phyloP scores from a whole-genome alignment of 2,329 filamentous ascomycete species.

The Pseudogymnoascus sp. region DNA sequence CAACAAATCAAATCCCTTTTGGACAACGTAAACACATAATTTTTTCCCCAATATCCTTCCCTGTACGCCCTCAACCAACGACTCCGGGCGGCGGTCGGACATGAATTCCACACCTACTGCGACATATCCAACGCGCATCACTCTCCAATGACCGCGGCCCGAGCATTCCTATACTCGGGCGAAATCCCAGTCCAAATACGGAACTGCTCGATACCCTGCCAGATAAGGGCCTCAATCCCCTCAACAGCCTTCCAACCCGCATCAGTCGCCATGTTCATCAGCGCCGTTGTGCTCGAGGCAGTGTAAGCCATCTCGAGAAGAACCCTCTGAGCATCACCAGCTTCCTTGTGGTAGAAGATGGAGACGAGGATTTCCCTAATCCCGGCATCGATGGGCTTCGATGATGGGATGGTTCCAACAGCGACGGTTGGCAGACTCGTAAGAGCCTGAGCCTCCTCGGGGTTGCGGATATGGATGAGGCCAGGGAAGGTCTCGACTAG shows the following conservation, averaged over 20 bases:
- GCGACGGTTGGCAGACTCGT: conserved; percentile 57
- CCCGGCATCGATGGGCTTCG: conserved; percentile 66
- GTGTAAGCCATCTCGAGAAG: conserved; percentile 97
- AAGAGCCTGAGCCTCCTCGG: conserved; percentile 43
- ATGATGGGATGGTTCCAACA: conserved; percentile 85
- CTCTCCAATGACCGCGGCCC: conserved; percentile 45
- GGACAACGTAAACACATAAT: not conserved
- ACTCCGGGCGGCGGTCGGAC: not conserved
- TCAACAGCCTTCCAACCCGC: conserved; percentile 76
- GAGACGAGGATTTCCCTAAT: conserved; percentile 58
- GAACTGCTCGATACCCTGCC: conserved; percentile 65
- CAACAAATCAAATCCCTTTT: not conserved
- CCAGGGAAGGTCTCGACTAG: conserved; percentile 65
- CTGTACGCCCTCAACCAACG: not conserved
- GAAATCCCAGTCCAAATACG: conserved; percentile 77
- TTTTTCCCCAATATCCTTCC: not conserved
- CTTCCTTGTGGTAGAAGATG: conserved; percentile 37
- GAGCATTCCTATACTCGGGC: conserved; percentile 62
- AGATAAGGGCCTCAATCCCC: conserved; percentile 80
- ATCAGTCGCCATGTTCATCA: conserved; percentile 76
- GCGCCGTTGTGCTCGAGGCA: conserved; percentile 61
- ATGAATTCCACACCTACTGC: not conserved
- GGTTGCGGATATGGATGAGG: conserved; percentile 9
- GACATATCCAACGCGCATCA: not conserved
- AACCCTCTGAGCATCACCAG: conserved; percentile 39